Evolutionary conservation across 1,284 basidiomycete genomes (phyloP).

Genomic region (Cryptococcus sp.): DNA sequence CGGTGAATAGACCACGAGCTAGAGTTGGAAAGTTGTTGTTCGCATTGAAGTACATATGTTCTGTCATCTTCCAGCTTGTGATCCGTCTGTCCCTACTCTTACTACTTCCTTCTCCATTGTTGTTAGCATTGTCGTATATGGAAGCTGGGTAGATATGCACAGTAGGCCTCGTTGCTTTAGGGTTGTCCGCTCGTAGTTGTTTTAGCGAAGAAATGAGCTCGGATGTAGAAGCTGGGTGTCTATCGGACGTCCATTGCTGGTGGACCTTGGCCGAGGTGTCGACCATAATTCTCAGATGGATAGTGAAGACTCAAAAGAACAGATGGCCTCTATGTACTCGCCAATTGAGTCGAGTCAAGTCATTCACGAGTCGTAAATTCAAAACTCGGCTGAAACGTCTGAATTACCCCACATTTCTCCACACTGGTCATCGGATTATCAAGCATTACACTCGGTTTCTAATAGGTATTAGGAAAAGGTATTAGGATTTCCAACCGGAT

Average conservation of each 20-base stretch:
- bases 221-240: slow-evolving; percentile 26
- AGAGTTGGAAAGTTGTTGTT: slow-evolving; percentile 88
- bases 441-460: too few species aligned
- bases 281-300: not conserved
- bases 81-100: slow-evolving; percentile 45
- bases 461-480: too few species aligned
- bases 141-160: slow-evolving; percentile 37
- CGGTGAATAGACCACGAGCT: slow-evolving; percentile 79
- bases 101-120: slow-evolving; percentile 15
- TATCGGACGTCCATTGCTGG: slow-evolving; percentile 6
- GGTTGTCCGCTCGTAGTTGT: slow-evolving; percentile 26
- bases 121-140: slow-evolving; percentile 23
- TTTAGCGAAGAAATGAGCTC: slow-evolving; percentile 32
- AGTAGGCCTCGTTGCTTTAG: slow-evolving; percentile 35
- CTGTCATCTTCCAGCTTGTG: slow-evolving; percentile 91
- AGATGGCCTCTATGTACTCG: too few species aligned
- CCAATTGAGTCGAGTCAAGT: too few species aligned
- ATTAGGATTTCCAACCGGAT: too few species aligned
- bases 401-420: too few species aligned
- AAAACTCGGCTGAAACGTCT: too few species aligned
- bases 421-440: too few species aligned
- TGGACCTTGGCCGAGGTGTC: not conserved
- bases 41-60: slow-evolving; percentile 82
- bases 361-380: not conserved
- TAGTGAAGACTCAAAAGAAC: too few species aligned